phyloP scores from a whole-genome alignment of 305 asterid genomes.

The Solanum chacoense region DNA sequence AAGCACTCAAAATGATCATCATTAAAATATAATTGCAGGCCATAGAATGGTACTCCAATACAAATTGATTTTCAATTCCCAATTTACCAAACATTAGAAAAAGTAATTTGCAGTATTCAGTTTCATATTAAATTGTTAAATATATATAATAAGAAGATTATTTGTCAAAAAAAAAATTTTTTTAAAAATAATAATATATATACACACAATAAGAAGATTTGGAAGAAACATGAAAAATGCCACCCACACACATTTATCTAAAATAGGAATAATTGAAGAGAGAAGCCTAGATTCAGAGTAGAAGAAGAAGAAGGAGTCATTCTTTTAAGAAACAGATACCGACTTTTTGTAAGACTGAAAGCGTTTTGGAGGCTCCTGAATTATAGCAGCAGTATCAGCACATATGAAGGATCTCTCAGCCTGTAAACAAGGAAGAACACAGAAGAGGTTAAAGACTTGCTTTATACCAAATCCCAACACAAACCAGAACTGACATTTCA shows the following conservation, averaged over 20 bases:
- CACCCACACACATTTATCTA: neutral
- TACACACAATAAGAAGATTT: neutral
- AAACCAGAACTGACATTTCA: neutral
- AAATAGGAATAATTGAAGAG: neutral
- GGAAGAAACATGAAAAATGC: neutral
- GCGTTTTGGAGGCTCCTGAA: constrained; percentile 58
- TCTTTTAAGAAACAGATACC: constrained; percentile 5
- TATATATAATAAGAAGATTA: neutral
- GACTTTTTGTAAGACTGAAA: constrained; percentile 75
- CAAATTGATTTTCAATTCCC: neutral
- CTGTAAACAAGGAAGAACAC: constrained; percentile 29
- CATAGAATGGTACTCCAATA: neutral
- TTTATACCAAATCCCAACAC: neutral
- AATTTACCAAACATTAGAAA: neutral
- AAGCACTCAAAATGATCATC: neutral
- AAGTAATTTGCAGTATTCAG: neutral
- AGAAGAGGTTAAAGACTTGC: constrained; percentile 5
- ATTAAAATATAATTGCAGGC: neutral
- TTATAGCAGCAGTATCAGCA: constrained; percentile 83
- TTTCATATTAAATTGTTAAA: neutral
- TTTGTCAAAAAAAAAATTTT: neutral
- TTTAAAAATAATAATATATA: no score
- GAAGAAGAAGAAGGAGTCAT: neutral
- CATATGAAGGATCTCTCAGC: constrained; percentile 73
- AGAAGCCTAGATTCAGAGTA: neutral